A percentile compares a stretch with the other conserved stretches of the same genome.
Evolutionary conservation across 306 rosid genomes (phyloP).

Genomic region (Vachellia collinsii): DNA sequence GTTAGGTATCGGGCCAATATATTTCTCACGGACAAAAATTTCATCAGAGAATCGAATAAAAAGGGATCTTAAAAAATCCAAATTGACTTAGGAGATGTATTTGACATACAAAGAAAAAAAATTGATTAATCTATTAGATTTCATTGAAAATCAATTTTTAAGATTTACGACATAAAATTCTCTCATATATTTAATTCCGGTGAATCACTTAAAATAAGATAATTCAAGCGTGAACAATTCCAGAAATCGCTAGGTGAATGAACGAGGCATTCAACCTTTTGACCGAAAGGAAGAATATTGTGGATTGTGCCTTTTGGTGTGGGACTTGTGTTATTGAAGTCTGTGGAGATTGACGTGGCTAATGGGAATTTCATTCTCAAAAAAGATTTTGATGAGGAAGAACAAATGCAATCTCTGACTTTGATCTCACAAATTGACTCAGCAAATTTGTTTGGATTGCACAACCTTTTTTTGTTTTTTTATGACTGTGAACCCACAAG

Average conservation of each 20-base stretch:
- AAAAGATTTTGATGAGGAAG: not conserved
- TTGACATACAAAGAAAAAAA: not conserved
- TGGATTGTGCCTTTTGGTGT: constrained; percentile 21
- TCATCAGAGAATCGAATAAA: not conserved
- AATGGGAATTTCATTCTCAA: not conserved
- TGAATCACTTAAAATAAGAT: no score
- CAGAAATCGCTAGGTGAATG: constrained; percentile 1
- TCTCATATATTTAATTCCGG: no score
- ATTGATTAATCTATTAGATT: not conserved
- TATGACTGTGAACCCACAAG: not conserved
- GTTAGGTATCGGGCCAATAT: not conserved
- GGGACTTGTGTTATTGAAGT: not conserved
- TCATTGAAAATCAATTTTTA: no score
- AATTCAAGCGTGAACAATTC: not conserved
- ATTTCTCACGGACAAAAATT: not conserved
- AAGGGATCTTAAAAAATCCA: not conserved
- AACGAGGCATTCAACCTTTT: constrained; percentile 5
- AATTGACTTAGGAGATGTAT: not conserved
- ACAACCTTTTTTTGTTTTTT: not conserved
- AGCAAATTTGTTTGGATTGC: not conserved
- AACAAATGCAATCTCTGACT: not conserved
- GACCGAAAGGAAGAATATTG: not conserved
- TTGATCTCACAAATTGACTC: constrained; percentile 14
- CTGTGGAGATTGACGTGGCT: constrained; percentile 10
- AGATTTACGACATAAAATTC: no score